These are phyloP conservation scores for Fistulina hepatica DNA, from an alignment of 1,284 basidiomycete genomes.

Conservation along the genomic window DNA sequence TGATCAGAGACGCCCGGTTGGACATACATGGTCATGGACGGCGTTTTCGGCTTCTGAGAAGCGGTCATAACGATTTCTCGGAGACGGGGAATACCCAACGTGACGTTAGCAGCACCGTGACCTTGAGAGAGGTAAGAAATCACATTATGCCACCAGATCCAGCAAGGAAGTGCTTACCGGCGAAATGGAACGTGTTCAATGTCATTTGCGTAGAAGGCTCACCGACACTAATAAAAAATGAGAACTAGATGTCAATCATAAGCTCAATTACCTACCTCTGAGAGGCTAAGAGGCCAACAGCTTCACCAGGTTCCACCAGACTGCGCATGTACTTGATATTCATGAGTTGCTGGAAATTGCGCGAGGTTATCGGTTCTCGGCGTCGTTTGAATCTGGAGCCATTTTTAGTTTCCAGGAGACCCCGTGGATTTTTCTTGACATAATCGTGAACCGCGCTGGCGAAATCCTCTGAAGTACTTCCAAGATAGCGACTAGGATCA, in stretches of 20 bases:
- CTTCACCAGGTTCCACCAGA: constrained; percentile 94
- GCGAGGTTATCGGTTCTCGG: constrained; percentile 34
- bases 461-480: constrained; percentile 90
- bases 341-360: constrained; percentile 72
- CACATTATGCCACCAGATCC: constrained; percentile 5
- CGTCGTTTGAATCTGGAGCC: too few relatives aligned
- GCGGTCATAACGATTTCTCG: constrained; percentile 99
- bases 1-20: constrained; percentile 40
- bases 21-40: constrained; percentile 92
- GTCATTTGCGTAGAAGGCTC: constrained; percentile 99
- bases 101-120: constrained; percentile 98
- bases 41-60: constrained; percentile 92
- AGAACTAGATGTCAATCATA: constrained; percentile 4
- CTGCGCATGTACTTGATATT: constrained; percentile 88
- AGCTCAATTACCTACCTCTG: constrained; percentile 62
- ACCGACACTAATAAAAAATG: constrained; percentile 58
- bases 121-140: constrained; percentile 35
- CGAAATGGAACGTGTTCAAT: constrained; percentile 99
- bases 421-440: constrained; percentile 67
- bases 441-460: constrained; percentile 77
- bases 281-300: constrained; percentile 94
- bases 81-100: constrained; percentile 95
- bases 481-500: constrained; percentile 74
- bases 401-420: constrained; percentile 58
- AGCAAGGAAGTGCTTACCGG: constrained; percentile 41